Conservation (phyloP, 139 green algal species). For the Chlamydomonas applanata region DNA sequence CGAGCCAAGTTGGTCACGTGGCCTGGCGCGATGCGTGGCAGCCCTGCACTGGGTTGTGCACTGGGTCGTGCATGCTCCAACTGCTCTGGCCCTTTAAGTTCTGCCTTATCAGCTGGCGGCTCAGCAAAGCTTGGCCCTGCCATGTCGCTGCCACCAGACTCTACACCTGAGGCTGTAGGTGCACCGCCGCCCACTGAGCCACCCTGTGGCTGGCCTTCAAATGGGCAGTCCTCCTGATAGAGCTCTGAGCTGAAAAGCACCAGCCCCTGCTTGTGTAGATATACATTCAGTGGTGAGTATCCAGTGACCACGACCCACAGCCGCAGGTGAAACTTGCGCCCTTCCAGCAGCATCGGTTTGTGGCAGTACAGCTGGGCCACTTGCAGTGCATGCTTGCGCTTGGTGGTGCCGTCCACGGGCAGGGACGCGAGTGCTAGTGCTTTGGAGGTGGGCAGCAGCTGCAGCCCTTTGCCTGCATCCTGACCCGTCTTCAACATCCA, state of each 20-base stretch:
- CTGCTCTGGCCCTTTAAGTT: too few relatives aligned
- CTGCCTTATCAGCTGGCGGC: too few relatives aligned
- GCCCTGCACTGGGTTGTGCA: too few relatives aligned
- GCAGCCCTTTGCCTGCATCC: conserved; percentile 33
- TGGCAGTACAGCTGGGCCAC: conserved; percentile 55
- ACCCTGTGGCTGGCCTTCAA: neutral
- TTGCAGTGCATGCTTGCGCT: conserved; percentile 20
- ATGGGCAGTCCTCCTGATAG: conserved; percentile 24
- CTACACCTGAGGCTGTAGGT: neutral
- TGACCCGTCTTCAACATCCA: conserved; percentile 63
- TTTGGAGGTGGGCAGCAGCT: conserved; percentile 4
- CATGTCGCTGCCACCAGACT: too few relatives aligned
- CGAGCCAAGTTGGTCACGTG: conserved; percentile 57
- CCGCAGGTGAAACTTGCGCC: conserved; percentile 57
- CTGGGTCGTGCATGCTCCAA: too few relatives aligned
- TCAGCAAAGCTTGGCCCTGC: too few relatives aligned
- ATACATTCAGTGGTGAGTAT: conserved; percentile 36
- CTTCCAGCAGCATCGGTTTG: conserved; percentile 39
- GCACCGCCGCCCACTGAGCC: neutral
- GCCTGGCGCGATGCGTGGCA: conserved; percentile 14
- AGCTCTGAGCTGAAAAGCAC: conserved; percentile 53
- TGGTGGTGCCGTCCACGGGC: neutral
- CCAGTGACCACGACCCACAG: conserved; percentile 56
- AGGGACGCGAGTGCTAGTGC: neutral
- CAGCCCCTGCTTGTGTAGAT: conserved; percentile 45